These are phyloP conservation scores for Amylostereum areolatum DNA, from an alignment of 1,284 basidiomycete species.

Conservation along the genomic window DNA sequence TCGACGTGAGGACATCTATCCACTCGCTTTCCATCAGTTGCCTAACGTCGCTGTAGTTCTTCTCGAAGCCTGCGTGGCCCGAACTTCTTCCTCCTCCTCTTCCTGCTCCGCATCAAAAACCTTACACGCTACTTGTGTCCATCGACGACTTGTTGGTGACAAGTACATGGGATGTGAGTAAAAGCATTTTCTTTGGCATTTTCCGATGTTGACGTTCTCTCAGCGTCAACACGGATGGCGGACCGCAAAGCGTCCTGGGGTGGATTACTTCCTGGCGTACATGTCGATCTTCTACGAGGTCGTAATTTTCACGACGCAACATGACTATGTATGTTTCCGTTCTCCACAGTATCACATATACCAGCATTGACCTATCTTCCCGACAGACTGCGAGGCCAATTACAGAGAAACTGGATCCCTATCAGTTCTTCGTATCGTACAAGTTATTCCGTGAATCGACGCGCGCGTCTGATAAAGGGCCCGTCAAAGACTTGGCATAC, in stretches of 20 bases:
- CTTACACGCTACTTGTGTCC: constrained; percentile 89
- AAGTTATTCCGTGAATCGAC: constrained; percentile 90
- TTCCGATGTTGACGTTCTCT: not conserved
- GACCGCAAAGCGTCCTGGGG: constrained; percentile 91
- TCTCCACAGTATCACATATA: not conserved
- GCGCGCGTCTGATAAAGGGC: constrained; percentile 64
- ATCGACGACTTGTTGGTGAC: constrained; percentile 91
- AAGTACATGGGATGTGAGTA: constrained; percentile 89
- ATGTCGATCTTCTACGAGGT: constrained; percentile 98
- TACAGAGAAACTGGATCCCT: constrained; percentile 92
- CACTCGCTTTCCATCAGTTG: constrained; percentile 1
- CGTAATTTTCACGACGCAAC: constrained; percentile 92
- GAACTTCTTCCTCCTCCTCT: constrained; percentile 88
- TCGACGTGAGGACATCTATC: constrained; percentile 44
- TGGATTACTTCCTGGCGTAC: constrained; percentile 97
- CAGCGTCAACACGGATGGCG: constrained; percentile 85
- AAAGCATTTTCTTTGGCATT: not conserved
- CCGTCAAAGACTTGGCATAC: constrained; percentile 58
- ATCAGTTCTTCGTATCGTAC: constrained; percentile 85
- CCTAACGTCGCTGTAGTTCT: constrained; percentile 48
- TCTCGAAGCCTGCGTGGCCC: constrained; percentile 89
- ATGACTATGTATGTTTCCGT: constrained; percentile 68
- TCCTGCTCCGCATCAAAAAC: constrained; percentile 81
- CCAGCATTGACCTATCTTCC: constrained; percentile 5
- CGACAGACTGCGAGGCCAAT: constrained; percentile 82